These are phyloP conservation scores for Bolboschoenoplectus hybrid DNA, from an alignment of 202 grass and related monocot genomes.

Conservation along the genomic window DNA sequence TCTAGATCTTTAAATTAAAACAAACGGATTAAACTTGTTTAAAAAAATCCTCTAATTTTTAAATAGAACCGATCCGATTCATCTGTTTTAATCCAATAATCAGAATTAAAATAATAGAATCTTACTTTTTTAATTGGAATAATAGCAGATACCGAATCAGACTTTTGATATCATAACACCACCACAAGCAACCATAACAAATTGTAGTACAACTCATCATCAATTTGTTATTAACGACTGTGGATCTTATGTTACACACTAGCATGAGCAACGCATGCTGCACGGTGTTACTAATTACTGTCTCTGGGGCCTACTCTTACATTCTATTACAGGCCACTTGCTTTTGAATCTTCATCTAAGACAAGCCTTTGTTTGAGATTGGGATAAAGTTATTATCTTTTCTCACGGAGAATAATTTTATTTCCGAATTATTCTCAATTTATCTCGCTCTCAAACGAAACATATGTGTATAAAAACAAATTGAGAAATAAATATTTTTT, in stretches of 20 bases:
- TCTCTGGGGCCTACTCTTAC: neutral
- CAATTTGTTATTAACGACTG: neutral
- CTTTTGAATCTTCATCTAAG: neutral
- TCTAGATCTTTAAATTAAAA: too few species aligned
- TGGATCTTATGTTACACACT: neutral
- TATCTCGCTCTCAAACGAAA: too few species aligned
- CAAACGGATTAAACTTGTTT: too few species aligned
- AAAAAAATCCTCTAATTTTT: too few species aligned
- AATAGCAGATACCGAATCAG: too few species aligned
- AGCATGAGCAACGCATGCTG: neutral
- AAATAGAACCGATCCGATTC: too few species aligned
- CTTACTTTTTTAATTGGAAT: too few species aligned
- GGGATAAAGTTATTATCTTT: neutral
- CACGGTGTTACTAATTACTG: neutral
- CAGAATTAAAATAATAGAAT: too few species aligned
- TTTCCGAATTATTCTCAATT: too few species aligned
- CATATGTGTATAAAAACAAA: neutral
- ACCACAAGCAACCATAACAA: neutral
- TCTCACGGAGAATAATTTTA: too few species aligned
- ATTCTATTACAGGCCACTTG: neutral
- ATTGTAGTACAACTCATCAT: neutral
- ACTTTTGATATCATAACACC: neutral
- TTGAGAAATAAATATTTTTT: neutral
- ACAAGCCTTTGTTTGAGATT: neutral
- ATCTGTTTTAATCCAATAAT: too few species aligned